These are phyloP conservation scores for Solanum dulcamara DNA, from an alignment of 257 asterid genomes.

Conservation along the genomic window DNA sequence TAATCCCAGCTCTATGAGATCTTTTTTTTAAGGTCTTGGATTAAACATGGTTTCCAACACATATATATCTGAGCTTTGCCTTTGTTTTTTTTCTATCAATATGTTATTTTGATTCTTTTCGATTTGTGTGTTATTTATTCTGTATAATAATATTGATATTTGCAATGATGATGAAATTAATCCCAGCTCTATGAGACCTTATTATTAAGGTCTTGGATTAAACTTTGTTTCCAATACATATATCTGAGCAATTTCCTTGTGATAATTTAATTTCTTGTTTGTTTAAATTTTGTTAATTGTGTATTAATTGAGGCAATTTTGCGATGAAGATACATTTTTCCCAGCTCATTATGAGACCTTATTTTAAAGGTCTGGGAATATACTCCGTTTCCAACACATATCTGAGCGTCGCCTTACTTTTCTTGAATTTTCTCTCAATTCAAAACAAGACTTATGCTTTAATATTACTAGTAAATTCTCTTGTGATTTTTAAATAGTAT, in stretches of 20 bases:
- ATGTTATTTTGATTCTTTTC: background rate
- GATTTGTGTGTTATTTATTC: background rate
- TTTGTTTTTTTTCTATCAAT: background rate
- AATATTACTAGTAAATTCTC: background rate
- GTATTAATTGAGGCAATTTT: background rate
- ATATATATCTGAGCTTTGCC: background rate
- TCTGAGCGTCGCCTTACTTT: conserved; percentile 3
- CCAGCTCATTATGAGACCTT: conserved; percentile 60
- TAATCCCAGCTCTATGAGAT: background rate
- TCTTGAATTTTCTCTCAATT: background rate
- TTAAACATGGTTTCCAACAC: background rate
- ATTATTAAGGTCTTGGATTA: background rate
- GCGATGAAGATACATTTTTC: conserved; percentile 38
- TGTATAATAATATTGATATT: background rate
- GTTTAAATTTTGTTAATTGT: background rate
- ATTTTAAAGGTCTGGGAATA: conserved; percentile 18
- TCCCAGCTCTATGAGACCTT: background rate
- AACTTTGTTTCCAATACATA: background rate
- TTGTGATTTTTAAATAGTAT: background rate
- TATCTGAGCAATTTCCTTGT: background rate
- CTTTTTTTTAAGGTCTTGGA: background rate
- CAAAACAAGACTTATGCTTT: background rate
- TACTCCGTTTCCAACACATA: conserved; percentile 12
- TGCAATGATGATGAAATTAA: background rate
- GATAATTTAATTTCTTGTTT: background rate